A percentile compares a stretch with the other conserved stretches of the same genome.
These are phyloP conservation scores for Tephrocybe sp. DNA, from an alignment of 768 basidiomycete genomes.

Conservation along the genomic window DNA sequence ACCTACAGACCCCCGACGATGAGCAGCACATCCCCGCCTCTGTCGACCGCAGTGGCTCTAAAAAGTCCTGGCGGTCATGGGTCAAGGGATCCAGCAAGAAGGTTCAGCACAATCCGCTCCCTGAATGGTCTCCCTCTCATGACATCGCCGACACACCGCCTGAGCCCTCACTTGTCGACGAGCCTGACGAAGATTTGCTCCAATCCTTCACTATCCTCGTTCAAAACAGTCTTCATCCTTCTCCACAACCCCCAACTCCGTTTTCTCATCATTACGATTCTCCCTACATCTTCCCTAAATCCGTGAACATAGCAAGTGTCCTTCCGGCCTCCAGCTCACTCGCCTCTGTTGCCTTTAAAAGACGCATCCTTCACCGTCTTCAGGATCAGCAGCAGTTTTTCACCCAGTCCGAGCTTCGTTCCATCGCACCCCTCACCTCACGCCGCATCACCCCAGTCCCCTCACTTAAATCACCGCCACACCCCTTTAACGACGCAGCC, in stretches of 20 bases:
- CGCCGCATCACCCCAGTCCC: conserved; percentile 26
- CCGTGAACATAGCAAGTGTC: conserved; percentile 41
- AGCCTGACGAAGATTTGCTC: conserved; percentile 5
- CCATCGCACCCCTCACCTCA: conserved; percentile 45
- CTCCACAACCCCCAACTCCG: conserved; percentile 46
- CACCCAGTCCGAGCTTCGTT: conserved; percentile 38
- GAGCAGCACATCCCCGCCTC: conserved; percentile 31
- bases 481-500: conserved; percentile 32
- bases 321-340: conserved; percentile 40
- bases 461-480: conserved; percentile 23
- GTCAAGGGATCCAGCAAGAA: conserved; percentile 28
- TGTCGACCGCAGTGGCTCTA: conserved; percentile 32
- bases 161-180: conserved; percentile 14
- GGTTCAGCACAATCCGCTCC: conserved; percentile 12
- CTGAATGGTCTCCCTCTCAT: conserved; percentile 31
- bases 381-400: conserved; percentile 30
- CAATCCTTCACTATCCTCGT: conserved; percentile 37
- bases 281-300: conserved; percentile 51
- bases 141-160: conserved; percentile 15
- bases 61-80: conserved; percentile 60
- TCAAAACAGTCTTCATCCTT: conserved; percentile 43
- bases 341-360: conserved; percentile 48
- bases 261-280: conserved; percentile 38
- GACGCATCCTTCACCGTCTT: conserved; percentile 47
- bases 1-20: conserved; percentile 62